Base-by-base conservation (phyloP, 1,284 basidiomycete genomes). In the Vanrija sp. region DNA sequence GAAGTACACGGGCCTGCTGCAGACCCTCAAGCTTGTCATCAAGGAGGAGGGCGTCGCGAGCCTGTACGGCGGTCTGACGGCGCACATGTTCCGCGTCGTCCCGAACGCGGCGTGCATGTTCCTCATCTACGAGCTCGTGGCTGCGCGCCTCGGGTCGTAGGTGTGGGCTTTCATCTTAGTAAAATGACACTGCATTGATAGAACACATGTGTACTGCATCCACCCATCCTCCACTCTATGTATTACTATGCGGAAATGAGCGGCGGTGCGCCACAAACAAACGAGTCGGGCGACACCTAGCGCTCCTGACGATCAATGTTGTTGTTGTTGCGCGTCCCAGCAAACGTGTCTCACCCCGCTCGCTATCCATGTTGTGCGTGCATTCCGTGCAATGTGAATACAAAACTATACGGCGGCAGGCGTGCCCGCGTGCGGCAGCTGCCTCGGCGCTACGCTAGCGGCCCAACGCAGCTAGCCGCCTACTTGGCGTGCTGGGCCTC, bases 31-130 rank as follows among this genome's bases (percentile, higher is more conserved):
- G 34, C 81, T 95, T 4, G 86, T 99, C 56, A 82, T 94, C 47
- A 84, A 83, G 15, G 96, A 99, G 74, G 95, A 99, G 73, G 95
- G 67, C 8, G 72, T 68, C 12, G 68, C 67, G 29, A 85, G 88
- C 5, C 74, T 98, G 42, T 98, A 99, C 68, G 89, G 92, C 34
- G 96, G 96, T 5, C 82, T 99, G 51, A 89, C 87, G 51, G 93
- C 95, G 0, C 96, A 98, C 76, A 81, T 99, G 55, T 87, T 98
- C 82, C 86, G 95, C 46, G 95, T 98, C 51, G 90, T 98, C 1
- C 95, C 95, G 4, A 98, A 98, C 65, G 95, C 95, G 0, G 89
- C 88, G 1, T 91, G 96, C 63, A 98, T 98, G 92, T 98, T 72
- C 59, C 71, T 75, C 62, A 77, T 78, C 38, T 78, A 78, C 63